These are phyloP conservation scores for Fusarium oxysporum DNA, from an alignment of 2,329 filamentous ascomycete genomes.

Conservation along the genomic window DNA sequence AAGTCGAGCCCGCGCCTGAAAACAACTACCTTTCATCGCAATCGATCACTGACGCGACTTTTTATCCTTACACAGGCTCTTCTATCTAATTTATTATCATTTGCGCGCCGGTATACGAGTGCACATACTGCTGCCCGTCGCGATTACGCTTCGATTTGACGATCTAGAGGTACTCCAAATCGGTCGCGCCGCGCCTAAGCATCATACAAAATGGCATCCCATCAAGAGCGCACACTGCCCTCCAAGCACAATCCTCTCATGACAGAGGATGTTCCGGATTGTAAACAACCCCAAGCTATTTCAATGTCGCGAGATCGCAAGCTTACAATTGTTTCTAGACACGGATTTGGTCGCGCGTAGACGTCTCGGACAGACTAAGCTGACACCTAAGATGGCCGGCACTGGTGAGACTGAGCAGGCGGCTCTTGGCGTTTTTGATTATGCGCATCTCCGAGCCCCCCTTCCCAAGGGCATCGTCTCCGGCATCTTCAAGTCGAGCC, in stretches of 20 bases:
- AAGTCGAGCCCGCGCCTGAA: constrained; percentile 28
- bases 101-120: constrained; percentile 28
- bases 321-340: constrained; percentile 62
- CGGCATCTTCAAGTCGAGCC: constrained; percentile 90
- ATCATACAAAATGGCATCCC: constrained; percentile 56
- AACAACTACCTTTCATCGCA: constrained; percentile 10
- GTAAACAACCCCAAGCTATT: constrained; percentile 57
- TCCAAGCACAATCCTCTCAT: constrained; percentile 74
- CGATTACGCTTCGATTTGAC: constrained; percentile 37
- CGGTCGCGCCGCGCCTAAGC: constrained; percentile 43
- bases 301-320: constrained; percentile 22
- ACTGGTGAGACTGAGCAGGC: constrained; percentile 79
- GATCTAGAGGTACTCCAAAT: constrained; percentile 17
- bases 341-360: constrained; percentile 82
- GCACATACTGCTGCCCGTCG: not conserved
- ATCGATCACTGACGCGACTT: constrained; percentile 36
- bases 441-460: constrained; percentile 93
- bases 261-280: constrained; percentile 70
- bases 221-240: constrained; percentile 63
- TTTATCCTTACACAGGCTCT: constrained; percentile 16
- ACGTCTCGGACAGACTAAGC: constrained; percentile 90
- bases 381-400: constrained; percentile 83
- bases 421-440: constrained; percentile 88
- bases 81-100: constrained; percentile 6
- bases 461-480: constrained; percentile 91